Evolutionary conservation across 176 grass and related monocot genomes (phyloP), one percentile per base, ranked within the genome.

Genomic region (Zoysia japonica): DNA sequence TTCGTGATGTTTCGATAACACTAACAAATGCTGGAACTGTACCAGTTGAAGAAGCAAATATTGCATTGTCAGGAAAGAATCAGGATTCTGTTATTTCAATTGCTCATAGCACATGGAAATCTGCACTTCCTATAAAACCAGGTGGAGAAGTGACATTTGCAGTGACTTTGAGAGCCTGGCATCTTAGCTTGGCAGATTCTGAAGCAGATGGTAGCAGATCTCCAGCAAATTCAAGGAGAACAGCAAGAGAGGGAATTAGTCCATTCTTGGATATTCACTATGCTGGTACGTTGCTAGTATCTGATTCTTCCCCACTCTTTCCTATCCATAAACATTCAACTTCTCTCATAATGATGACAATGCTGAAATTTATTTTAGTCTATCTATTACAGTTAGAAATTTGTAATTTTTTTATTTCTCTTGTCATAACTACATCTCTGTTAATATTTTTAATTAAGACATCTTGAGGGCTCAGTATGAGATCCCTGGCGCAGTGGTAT

Each of bases 21-120:
- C 87, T 99, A 81, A 99, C 90, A 40, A 99, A 99, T 93, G 96
- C 90, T 48, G 96, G 96, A 71, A 95, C 92, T 13, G 84, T 93
- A 39, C 90, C 90, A 49, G 92, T 93, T 84, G 92, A 91, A 87
- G 91, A 99, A 87, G 92, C 93, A 87, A 92, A 99, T 87, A 75
- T 99, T 84, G 84, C 92, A 76, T 88, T 99, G 71, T 88, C 88
- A 17, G 96, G 96, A 67, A 99, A 99, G 82, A 99, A 99, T 51
- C 88, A 95, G 70, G 96, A 96, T 85, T 99, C 96, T 80, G 92
- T 99, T 85, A 89, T 91, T 83, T 93, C 84, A 7, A 87, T 99
- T 86, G 90, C 90, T 57, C 90, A 93, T 77, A 84, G 75, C 67
- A 87, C 77, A 82, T 89, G 93, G 84, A 81, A 72, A 78, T 90